Percentiles rank a stretch among this genome's conserved stretches.
These are phyloP conservation scores for Hypsizygus marmoreus DNA, from an alignment of 768 basidiomycete genomes.

Conservation along the genomic window DNA sequence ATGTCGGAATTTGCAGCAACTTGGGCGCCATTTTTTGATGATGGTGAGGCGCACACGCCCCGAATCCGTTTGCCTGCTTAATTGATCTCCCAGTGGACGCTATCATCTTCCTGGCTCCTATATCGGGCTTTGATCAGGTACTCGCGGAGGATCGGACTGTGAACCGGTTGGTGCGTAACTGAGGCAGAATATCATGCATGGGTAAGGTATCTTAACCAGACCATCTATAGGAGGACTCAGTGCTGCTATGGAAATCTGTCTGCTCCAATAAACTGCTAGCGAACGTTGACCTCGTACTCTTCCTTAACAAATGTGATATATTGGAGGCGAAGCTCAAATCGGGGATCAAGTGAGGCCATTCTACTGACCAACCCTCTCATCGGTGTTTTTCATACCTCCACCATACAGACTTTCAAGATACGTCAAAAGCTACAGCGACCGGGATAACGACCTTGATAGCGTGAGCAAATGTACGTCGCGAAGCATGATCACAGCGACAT, in stretches of 20 bases:
- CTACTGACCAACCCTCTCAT: conserved; percentile 11
- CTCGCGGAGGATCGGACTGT: conserved; percentile 61
- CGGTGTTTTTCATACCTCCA: conserved; percentile 33
- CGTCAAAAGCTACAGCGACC: conserved; percentile 63
- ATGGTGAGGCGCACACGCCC: conserved; percentile 63
- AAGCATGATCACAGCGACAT: not conserved
- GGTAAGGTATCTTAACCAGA: not conserved
- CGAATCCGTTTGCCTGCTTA: conserved; percentile 23
- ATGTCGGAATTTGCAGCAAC: conserved; percentile 16
- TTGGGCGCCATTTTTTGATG: conserved; percentile 43
- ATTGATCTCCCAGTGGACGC: conserved; percentile 41
- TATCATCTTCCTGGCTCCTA: conserved; percentile 77
- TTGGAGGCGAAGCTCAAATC: conserved; percentile 65
- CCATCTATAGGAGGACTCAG: conserved; percentile 69
- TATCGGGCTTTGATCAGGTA: conserved; percentile 73
- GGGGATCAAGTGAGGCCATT: conserved; percentile 34
- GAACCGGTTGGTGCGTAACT: conserved; percentile 47
- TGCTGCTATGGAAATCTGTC: conserved; percentile 87
- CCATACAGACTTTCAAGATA: conserved; percentile 20
- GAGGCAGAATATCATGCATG: not conserved
- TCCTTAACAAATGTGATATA: conserved; percentile 89
- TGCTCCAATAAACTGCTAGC: conserved; percentile 82
- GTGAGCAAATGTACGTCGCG: conserved; percentile 62
- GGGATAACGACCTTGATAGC: conserved; percentile 56
- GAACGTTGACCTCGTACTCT: conserved; percentile 78